Base-by-base conservation (phyloP, 495 filamentous ascomycete genomes). In the Penicillium cataractarum region DNA sequence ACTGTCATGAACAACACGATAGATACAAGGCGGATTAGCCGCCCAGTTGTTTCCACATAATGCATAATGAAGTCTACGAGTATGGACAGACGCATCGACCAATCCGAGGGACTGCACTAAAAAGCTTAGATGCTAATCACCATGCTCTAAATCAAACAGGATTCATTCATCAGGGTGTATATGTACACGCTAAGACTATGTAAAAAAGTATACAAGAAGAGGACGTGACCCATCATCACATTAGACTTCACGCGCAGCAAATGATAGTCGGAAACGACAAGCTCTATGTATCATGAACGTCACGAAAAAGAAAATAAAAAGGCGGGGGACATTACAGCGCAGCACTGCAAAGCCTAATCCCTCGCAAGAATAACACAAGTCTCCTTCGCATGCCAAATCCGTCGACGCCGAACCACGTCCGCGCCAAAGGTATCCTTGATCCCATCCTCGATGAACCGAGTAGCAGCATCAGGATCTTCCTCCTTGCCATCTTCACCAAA, bases 301-400 rank as follows among this genome's bases (percentile, higher is more conserved):
- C 21, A 46, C 21, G 10, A 13, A 24, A 50, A 48, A n/a, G n/a
- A 6, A 8, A n/a, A 46, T 31, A 31, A 53, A 46, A 22, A 31
- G 33, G 40, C n/a, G n/a, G n/a, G n/a, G n/a, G n/a, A n/a, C n/a
- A n/a, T n/a, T n/a, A n/a, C n/a, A n/a, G n/a, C n/a, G n/a, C 17
- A 37, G 54, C 21, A 13, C 8, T 0, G 13, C 32, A 13, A 6
- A 31, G 13, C 10, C 71, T 52, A 79, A 55, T 72, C 71, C 52
- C 69, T 65, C 29, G 90, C 89, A 63, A 83, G 71, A 63, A 94
- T 74, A 46, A 86, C 66, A 73, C 87, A 92, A 27, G 81, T 76
- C 68, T 89, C 82, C 68, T 87, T 82, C 6, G 84, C 84, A 78
- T 89, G 83, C 91, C 91, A 94, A 52, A 90, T 84, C 64, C 87